Evolutionary conservation across 2,329 filamentous ascomycete genomes (phyloP).

Genomic region (Nothophaeocryptopus gaeumannii): DNA sequence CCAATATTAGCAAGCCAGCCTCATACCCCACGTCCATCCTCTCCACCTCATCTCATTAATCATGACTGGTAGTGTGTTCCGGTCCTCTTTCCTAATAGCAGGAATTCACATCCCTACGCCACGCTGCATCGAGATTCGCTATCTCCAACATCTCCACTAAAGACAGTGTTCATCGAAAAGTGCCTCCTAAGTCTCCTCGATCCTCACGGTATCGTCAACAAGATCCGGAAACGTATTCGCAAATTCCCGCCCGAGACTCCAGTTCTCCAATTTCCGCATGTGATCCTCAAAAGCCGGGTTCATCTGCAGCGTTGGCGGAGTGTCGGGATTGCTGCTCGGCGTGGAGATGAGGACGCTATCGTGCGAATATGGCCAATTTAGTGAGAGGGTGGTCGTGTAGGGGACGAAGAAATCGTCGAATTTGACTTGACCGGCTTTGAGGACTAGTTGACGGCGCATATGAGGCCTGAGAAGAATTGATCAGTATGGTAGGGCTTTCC

Average conservation of each 20-base stretch:
- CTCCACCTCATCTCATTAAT: too few species aligned
- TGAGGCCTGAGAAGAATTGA: conserved; percentile 49
- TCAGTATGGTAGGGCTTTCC: not conserved
- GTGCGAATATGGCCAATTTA: conserved; percentile 83
- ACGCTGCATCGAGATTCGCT: too few species aligned
- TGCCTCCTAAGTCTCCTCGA: conserved; percentile 22
- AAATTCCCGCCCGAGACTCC: conserved; percentile 66
- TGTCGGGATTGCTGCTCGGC: conserved; percentile 22
- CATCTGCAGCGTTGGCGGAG: conserved; percentile 62
- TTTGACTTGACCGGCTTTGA: conserved; percentile 40
- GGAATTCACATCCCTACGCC: too few species aligned
- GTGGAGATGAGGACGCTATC: conserved; percentile 60
- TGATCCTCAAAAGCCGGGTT: conserved; percentile 86
- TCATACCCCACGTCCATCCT: too few species aligned
- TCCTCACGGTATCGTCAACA: conserved; percentile 28
- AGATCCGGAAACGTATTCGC: conserved; percentile 30
- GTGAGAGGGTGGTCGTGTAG: conserved; percentile 69
- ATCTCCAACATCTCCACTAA: not conserved
- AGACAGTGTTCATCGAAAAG: not conserved
- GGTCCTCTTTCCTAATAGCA: too few species aligned
- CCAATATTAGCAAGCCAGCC: too few species aligned
- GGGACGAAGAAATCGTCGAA: conserved; percentile 84
- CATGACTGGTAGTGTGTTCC: too few species aligned
- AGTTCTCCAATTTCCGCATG: conserved; percentile 71
- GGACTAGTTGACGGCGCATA: conserved; percentile 65